Evolutionary conservation across 108 stramenopile genomes (phyloP), one percentile per base, ranked within the genome.

Genomic region (Bacterosira constricta): DNA sequence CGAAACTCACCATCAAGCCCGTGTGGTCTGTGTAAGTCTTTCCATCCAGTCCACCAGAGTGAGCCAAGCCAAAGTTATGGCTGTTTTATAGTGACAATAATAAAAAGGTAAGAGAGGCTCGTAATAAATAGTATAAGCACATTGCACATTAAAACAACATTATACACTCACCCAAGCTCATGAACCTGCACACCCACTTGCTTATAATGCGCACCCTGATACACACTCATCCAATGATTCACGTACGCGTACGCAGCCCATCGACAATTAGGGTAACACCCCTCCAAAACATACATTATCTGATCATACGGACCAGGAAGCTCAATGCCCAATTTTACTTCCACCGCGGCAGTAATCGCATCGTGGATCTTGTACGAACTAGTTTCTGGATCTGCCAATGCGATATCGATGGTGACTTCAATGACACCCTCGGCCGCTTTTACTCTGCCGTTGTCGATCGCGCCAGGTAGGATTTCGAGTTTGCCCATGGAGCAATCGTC

Each of bases 21-120:
- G 68, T 61, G 39, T 79, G 72, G 51, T 79, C 78, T 0, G 78
- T 42, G 26, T 79, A 79, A 20, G 52, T 34, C 7, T 36, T 37
- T 18, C 72, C 78, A 35, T 79, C 58, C 1, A 68, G 30, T 18
- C 78, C 78, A 23, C 78, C 71, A 4, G 78, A 79, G 29, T 79
- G 78, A 7, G 54, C 55, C 55, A 56, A 17, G 9, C 55, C 55
- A 36, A 56, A 37, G 55, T 56, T 56, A 17, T 65, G 63, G 1
- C 63, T 47, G 21, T 50, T n/a, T 26, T 50, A 50, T 0, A 21
- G 27, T 26, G 18, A 50, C 17, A 20, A 45, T 20, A 45, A 20
- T 18, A 50, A 17, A 21, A 5, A 23, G 17, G 11, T 3, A 21
- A 9, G 11, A 26, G 49, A 50, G 6, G 49, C 23, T 17, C 1